Conservation (phyloP, 2,329 filamentous ascomycete species). For the Pseudogymnoascus sp. region DNA sequence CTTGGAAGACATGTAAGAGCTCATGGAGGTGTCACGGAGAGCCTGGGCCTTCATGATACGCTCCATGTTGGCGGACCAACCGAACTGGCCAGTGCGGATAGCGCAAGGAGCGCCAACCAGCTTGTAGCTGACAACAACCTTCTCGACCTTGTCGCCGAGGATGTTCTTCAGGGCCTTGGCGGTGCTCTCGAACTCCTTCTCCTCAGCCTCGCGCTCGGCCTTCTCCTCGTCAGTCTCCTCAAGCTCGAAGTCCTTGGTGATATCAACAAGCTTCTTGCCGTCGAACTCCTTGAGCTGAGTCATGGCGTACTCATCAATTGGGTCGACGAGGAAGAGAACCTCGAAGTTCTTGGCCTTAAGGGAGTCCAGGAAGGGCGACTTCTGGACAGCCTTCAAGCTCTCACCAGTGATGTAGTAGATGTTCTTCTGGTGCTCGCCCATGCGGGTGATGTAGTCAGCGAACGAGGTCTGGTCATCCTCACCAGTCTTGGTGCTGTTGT, state of each 20-base stretch:
- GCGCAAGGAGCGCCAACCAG: conserved; percentile 89
- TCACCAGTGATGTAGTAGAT: conserved; percentile 99
- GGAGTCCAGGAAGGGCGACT: conserved; percentile 97
- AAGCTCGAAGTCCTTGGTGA: conserved; percentile 99
- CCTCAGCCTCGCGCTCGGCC: conserved; percentile 85
- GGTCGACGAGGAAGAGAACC: conserved; percentile 98
- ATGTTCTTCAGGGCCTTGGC: conserved; percentile 99
- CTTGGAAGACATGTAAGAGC: conserved; percentile 99
- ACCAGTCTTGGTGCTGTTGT: conserved; percentile 97
- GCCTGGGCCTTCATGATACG: conserved; percentile 99
- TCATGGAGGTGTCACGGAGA: conserved; percentile 99
- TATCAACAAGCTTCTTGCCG: conserved; percentile 99
- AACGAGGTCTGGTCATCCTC: conserved; percentile 88
- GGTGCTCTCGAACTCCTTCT: conserved; percentile 95
- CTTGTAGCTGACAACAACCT: conserved; percentile 99
- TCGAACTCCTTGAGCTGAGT: conserved; percentile 99
- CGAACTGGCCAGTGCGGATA: conserved; percentile 98
- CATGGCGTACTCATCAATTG: conserved; percentile 99
- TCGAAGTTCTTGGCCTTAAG: conserved; percentile 99
- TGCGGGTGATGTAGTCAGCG: conserved; percentile 95
- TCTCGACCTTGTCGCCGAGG: conserved; percentile 98
- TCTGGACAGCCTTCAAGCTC: conserved; percentile 94
- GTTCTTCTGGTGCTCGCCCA: conserved; percentile 99
- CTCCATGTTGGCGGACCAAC: conserved; percentile 99
- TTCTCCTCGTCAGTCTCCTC: conserved; percentile 99